These are phyloP conservation scores for Geosmithia putterillii DNA, from an alignment of 2,329 filamentous ascomycete species.

Conservation along the genomic window DNA sequence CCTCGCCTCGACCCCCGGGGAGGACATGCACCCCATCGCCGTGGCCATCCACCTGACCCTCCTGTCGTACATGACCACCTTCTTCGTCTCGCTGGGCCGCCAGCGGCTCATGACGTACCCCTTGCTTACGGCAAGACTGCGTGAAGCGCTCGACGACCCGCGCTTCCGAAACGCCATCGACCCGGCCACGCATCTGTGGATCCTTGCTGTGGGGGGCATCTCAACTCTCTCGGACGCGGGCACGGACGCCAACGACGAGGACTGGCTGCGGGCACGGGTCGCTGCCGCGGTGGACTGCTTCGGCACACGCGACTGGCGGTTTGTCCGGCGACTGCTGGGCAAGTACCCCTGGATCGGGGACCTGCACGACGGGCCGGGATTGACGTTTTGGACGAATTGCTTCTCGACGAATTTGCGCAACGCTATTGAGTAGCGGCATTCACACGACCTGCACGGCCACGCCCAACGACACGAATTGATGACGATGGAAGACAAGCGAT, in stretches of 20 bases:
- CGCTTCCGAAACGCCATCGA: neutral
- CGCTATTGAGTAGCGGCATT: neutral
- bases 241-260: neutral
- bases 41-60: slow-evolving; percentile 13
- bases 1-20: neutral
- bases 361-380: slow-evolving; percentile 7
- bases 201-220: slow-evolving; percentile 2
- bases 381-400: slow-evolving; percentile 3
- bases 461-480: no score
- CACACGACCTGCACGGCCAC: no score
- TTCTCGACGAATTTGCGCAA: neutral
- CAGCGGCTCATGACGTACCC: slow-evolving; percentile 5
- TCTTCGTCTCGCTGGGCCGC: slow-evolving; percentile 4
- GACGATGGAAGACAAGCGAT: neutral
- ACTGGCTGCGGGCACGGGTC: slow-evolving; percentile 3
- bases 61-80: slow-evolving; percentile 12
- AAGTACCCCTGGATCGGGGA: slow-evolving; percentile 12
- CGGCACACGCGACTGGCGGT: slow-evolving; percentile 3
- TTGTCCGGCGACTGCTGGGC: slow-evolving; percentile 4
- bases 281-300: neutral
- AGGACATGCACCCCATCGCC: slow-evolving; percentile 4
- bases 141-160: slow-evolving; percentile 5
- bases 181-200: slow-evolving; percentile 4
- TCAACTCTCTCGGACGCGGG: slow-evolving; percentile 2
- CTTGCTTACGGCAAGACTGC: slow-evolving; percentile 1